Conservation (phyloP, 352 stramenopile species). For the Globisporangium polare region DNA sequence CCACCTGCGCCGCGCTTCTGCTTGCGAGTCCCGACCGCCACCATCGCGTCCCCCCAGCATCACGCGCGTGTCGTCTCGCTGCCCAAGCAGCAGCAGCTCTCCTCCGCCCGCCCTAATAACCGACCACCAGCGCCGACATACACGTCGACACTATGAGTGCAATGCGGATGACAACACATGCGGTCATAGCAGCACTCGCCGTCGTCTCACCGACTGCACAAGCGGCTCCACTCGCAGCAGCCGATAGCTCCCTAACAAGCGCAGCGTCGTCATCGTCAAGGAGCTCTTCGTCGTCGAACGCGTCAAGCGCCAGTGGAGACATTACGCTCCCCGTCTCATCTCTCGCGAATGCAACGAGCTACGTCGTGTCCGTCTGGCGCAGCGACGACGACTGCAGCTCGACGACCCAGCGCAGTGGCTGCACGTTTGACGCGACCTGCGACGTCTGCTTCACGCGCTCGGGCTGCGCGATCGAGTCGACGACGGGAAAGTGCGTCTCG, state of each 20-base stretch:
- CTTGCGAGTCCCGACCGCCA: constrained; percentile 3
- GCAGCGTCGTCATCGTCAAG: neutral
- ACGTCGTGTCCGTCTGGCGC: constrained; percentile 7
- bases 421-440: constrained; percentile 13
- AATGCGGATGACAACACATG: neutral
- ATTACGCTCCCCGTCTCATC: neutral
- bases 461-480: constrained; percentile 36
- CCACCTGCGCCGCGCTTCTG: neutral
- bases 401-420: constrained; percentile 5
- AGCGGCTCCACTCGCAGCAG: neutral
- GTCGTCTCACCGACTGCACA: neutral
- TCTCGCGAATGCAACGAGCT: neutral
- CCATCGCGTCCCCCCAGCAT: constrained; percentile 5
- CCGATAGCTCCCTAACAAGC: neutral
- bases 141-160: neutral
- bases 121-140: neutral
- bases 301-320: neutral
- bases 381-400: constrained; percentile 11
- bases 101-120: constrained; percentile 9
- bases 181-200: constrained; percentile 1
- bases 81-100: constrained; percentile 10
- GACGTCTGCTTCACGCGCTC: constrained; percentile 9
- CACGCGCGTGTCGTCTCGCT: neutral
- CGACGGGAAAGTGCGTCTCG: constrained; percentile 34
- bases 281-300: neutral